Percentiles rank a stretch among this genome's conserved stretches.
These are phyloP conservation scores for Trichomonascaceae sp. DNA, from an alignment of 1,139 yeast species.

Conservation along the genomic window DNA sequence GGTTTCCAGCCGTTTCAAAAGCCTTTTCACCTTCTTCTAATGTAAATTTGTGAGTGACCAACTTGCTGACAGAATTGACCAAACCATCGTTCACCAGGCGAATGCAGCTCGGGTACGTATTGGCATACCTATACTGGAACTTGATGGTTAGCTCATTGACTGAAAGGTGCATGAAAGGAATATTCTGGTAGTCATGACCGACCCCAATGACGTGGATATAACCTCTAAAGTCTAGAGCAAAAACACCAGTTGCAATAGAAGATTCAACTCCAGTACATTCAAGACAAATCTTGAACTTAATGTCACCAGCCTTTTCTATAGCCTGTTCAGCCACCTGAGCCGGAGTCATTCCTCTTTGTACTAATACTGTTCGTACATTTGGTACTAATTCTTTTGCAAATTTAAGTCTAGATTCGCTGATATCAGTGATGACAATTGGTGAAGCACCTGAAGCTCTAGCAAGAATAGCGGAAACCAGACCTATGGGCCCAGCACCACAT, in stretches of 20 bases:
- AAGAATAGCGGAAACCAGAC: constrained; percentile 69
- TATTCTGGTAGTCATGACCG: constrained; percentile 57
- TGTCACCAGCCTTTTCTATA: constrained; percentile 36
- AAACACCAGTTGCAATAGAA: constrained; percentile 60
- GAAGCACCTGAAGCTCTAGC: constrained; percentile 82
- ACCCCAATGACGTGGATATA: constrained; percentile 71
- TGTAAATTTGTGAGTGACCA: constrained; percentile 72
- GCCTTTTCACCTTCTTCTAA: constrained; percentile 77
- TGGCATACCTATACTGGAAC: constrained; percentile 76
- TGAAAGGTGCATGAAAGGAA: constrained; percentile 70
- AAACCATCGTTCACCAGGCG: constrained; percentile 56
- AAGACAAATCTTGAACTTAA: constrained; percentile 58
- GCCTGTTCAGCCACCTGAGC: constrained; percentile 37
- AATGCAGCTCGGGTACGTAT: constrained; percentile 70
- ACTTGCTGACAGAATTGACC: constrained; percentile 54
- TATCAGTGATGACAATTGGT: constrained; percentile 57
- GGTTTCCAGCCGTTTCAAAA: constrained; percentile 55
- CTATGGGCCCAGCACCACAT: constrained; percentile 94
- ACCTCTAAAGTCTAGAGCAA: constrained; percentile 55
- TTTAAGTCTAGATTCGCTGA: constrained; percentile 21
- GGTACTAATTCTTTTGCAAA: constrained; percentile 31
- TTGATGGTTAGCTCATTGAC: constrained; percentile 63
- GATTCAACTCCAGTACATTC: constrained; percentile 70
- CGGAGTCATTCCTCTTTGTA: constrained; percentile 27
- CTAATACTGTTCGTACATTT: constrained; percentile 22